Conservation (phyloP, 305 asterid genomes). For the Striga hermonthica region DNA sequence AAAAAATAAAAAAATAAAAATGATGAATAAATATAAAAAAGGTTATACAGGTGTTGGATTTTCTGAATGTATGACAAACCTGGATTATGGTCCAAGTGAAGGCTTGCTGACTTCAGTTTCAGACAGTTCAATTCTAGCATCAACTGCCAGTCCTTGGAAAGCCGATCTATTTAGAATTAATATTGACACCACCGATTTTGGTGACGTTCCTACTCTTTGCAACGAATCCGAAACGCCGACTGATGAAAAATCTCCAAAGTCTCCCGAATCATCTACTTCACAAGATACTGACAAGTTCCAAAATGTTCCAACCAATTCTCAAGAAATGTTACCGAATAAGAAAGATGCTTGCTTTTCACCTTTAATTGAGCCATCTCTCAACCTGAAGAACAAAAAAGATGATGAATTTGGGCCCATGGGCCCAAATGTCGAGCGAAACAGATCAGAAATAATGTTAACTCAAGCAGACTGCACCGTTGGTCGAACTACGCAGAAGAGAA, state of each 20-base stretch:
- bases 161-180: constrained; percentile 42
- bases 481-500: constrained; percentile 52
- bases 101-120: constrained; percentile 51
- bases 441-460: constrained; percentile 28
- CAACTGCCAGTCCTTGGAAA: constrained; percentile 46
- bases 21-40: not conserved
- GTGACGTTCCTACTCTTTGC: constrained; percentile 36
- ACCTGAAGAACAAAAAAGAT: constrained; percentile 38
- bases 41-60: constrained; percentile 58
- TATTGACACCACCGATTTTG: constrained; percentile 36
- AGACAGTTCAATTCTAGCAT: constrained; percentile 41
- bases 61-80: constrained; percentile 55
- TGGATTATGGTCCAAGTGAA: constrained; percentile 57
- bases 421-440: constrained; percentile 34
- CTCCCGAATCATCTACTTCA: constrained; percentile 41
- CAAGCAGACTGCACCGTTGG: constrained; percentile 31
- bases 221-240: constrained; percentile 37
- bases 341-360: constrained; percentile 39
- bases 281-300: constrained; percentile 47
- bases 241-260: constrained; percentile 42
- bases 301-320: constrained; percentile 52
- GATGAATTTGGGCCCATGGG: constrained; percentile 31
- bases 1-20: not conserved
- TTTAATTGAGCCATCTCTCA: constrained; percentile 36
- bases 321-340: constrained; percentile 32